phyloP scores from a whole-genome alignment of 148 eudicot genomes.

The Dianthus caryophyllus region DNA sequence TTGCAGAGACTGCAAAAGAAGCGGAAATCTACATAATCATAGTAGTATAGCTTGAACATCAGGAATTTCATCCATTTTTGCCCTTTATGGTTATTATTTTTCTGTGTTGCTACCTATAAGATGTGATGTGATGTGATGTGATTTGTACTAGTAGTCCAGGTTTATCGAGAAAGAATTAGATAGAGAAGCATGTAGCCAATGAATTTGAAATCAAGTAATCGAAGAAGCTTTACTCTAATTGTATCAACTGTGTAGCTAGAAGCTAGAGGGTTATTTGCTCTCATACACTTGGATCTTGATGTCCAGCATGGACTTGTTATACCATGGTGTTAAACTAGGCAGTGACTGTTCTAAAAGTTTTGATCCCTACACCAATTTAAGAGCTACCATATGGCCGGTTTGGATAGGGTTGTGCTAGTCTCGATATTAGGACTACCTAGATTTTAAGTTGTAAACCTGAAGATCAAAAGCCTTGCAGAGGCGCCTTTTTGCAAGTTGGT shows the following conservation, averaged over 20 bases:
- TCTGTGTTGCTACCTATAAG: slow-evolving; percentile 1
- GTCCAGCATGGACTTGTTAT: no score
- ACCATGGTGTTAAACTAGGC: no score
- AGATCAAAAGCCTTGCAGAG: slow-evolving; percentile 72
- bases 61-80: slow-evolving; percentile 11
- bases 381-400: background rate
- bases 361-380: background rate
- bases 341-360: no score
- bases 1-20: slow-evolving; percentile 68
- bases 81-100: background rate
- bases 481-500: slow-evolving; percentile 86
- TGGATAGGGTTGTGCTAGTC: slow-evolving; percentile 24
- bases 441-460: slow-evolving; percentile 14
- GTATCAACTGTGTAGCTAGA: no score
- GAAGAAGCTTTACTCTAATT: slow-evolving; percentile 18
- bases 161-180: slow-evolving; percentile 13
- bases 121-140: background rate
- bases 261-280: no score
- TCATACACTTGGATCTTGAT: no score
- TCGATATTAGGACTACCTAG: slow-evolving; percentile 24
- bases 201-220: slow-evolving; percentile 9
- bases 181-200: slow-evolving; percentile 25
- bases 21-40: slow-evolving; percentile 53
- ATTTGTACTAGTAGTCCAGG: slow-evolving; percentile 17
- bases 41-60: slow-evolving; percentile 16